These are phyloP conservation scores for Dendrobium huoshanense DNA, from an alignment of 106 monocot genomes.

Conservation along the genomic window DNA sequence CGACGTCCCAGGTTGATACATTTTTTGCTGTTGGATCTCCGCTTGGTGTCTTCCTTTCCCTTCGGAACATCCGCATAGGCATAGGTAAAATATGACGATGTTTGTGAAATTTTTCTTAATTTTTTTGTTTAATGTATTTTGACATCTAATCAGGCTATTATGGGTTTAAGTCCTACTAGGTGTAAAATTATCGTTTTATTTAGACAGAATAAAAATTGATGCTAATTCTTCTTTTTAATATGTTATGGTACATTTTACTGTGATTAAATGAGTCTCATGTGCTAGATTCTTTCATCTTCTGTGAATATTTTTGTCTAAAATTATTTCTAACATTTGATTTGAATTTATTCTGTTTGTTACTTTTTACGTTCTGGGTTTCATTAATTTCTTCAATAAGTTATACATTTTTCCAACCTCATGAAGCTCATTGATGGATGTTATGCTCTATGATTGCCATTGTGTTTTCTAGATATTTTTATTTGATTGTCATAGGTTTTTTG, in stretches of 20 bases:
- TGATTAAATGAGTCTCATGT: neutral
- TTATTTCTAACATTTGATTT: neutral
- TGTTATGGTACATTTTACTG: neutral
- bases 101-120: neutral
- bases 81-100: slow-evolving; percentile 46
- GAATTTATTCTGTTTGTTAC: neutral
- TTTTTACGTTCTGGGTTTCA: neutral
- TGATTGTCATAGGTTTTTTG: neutral
- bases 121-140: neutral
- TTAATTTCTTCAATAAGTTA: neutral
- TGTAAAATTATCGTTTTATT: neutral
- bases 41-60: slow-evolving; percentile 90
- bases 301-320: neutral
- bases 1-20: slow-evolving; percentile 69
- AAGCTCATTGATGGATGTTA: neutral
- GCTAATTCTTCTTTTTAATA: neutral
- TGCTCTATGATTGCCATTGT: neutral
- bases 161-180: neutral
- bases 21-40: slow-evolving; percentile 99
- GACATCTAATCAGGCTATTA: neutral
- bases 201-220: neutral
- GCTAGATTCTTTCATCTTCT: neutral
- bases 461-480: neutral
- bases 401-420: neutral
- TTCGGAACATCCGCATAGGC: slow-evolving; percentile 88